A percentile compares a stretch with the other conserved stretches of the same genome.
These are phyloP conservation scores for Tylopilus subfusipes DNA, from an alignment of 768 basidiomycete genomes.

Conservation along the genomic window DNA sequence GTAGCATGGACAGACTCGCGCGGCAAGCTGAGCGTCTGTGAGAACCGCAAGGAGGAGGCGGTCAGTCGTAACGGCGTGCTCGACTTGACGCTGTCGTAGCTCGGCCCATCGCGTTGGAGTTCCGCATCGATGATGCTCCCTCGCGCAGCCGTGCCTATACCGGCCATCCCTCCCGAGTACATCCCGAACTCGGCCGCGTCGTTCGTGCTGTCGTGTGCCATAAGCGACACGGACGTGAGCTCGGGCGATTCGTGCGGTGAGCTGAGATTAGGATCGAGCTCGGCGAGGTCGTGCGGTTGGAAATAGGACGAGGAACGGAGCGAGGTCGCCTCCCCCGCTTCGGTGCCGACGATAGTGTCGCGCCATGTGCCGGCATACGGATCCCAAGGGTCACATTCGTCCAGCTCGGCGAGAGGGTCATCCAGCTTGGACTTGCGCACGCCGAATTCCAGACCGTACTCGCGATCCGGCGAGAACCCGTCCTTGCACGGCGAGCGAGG, in stretches of 20 bases:
- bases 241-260: constrained; percentile 29
- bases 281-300: constrained; percentile 1
- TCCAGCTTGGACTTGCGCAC: constrained; percentile 5
- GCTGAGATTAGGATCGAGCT: not conserved
- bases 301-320: constrained; percentile 12
- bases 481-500: constrained; percentile 36
- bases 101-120: constrained; percentile 9
- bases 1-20: not conserved
- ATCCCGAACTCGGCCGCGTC: constrained; percentile 24
- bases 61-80: constrained; percentile 3
- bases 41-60: constrained; percentile 5
- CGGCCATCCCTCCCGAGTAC: constrained; percentile 38
- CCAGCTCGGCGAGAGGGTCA: not conserved
- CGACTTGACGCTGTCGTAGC: constrained; percentile 9
- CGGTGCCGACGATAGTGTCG: constrained; percentile 31
- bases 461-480: constrained; percentile 13
- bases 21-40: not conserved
- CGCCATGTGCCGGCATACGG: constrained; percentile 21
- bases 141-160: constrained; percentile 42
- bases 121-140: constrained; percentile 27
- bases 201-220: constrained; percentile 25
- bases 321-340: constrained; percentile 14
- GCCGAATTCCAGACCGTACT: constrained; percentile 9
- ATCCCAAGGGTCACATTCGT: constrained; percentile 24
- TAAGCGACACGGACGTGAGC: constrained; percentile 31